Percentiles rank a stretch among this genome's conserved stretches.
phyloP scores from a whole-genome alignment of 768 basidiomycete genomes.

The Kwoniella sp. region DNA sequence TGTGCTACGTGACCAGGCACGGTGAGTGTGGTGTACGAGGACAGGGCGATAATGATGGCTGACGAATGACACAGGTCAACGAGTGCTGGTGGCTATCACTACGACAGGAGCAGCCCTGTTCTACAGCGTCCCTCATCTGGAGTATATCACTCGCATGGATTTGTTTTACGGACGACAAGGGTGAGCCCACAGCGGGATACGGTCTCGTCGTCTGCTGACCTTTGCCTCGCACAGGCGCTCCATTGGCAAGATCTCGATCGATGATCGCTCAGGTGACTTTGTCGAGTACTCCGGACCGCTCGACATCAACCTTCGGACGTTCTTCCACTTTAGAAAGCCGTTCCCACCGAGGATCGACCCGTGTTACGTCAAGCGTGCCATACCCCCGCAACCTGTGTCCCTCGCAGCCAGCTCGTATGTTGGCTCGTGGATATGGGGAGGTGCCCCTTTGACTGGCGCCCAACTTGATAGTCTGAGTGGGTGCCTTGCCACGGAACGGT shows the following conservation, averaged over 20 bases:
- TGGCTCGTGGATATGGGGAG: conserved; percentile 51
- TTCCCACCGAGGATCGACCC: conserved; percentile 45
- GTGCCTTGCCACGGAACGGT: not conserved
- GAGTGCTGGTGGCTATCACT: conserved; percentile 44
- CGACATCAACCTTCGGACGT: conserved; percentile 45
- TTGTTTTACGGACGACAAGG: conserved; percentile 30
- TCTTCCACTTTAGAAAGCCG: conserved; percentile 49
- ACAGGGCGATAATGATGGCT: not conserved
- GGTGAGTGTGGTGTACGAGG: conserved; percentile 55
- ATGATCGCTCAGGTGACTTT: conserved; percentile 50
- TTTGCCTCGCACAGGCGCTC: conserved; percentile 20
- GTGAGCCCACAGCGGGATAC: conserved; percentile 13
- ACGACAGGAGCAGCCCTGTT: conserved; percentile 38
- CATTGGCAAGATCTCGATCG: conserved; percentile 45
- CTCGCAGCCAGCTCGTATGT: conserved; percentile 33
- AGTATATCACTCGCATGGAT: conserved; percentile 39
- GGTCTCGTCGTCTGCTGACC: not conserved
- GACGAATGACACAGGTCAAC: conserved; percentile 28
- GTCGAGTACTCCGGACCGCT: conserved; percentile 44
- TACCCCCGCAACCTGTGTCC: conserved; percentile 48
- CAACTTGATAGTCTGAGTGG: conserved; percentile 47
- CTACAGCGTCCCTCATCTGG: conserved; percentile 45
- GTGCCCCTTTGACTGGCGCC: conserved; percentile 48
- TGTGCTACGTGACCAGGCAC: conserved; percentile 58
- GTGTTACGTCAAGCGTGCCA: conserved; percentile 27